Conservation (phyloP, 2,329 filamentous ascomycete genomes). For the Bertia moriformis region DNA sequence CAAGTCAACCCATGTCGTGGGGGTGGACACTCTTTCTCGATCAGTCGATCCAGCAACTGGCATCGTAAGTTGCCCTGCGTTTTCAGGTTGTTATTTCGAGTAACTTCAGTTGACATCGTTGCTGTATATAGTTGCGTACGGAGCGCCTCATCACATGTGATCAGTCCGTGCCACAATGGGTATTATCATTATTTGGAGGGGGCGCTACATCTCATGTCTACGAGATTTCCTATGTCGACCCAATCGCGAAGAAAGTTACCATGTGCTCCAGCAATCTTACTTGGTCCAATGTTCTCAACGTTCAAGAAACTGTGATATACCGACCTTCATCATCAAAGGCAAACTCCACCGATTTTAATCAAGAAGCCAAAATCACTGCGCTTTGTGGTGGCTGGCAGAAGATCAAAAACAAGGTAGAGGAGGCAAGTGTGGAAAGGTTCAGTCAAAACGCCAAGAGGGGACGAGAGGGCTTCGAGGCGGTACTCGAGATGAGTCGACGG, state of each 20-base stretch:
- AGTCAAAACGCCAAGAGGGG: conserved; percentile 82
- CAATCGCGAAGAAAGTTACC: conserved; percentile 67
- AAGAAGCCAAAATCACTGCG: conserved; percentile 85
- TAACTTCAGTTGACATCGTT: too few species aligned
- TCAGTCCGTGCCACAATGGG: conserved; percentile 29
- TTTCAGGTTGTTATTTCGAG: too few species aligned
- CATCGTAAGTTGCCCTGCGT: not conserved
- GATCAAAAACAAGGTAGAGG: conserved; percentile 91
- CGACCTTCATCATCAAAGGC: conserved; percentile 35
- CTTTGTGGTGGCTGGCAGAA: conserved; percentile 94
- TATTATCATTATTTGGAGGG: not conserved
- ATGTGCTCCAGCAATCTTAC: conserved; percentile 96
- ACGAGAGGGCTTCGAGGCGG: conserved; percentile 85
- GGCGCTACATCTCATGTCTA: conserved; percentile 64
- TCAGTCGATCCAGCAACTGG: not conserved
- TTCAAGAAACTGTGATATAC: conserved; percentile 87
- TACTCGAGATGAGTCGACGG: conserved; percentile 80
- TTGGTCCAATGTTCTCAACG: conserved; percentile 75
- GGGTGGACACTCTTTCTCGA: not conserved
- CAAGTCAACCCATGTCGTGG: not conserved
- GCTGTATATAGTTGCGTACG: not conserved
- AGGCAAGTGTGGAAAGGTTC: conserved; percentile 77
- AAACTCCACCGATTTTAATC: conserved; percentile 64
- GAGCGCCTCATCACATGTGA: conserved; percentile 26
- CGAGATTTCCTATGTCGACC: conserved; percentile 91